Evolutionary conservation across 306 rosid genomes (phyloP), one percentile per base, ranked within the genome.

Genomic region (Morella rubra): DNA sequence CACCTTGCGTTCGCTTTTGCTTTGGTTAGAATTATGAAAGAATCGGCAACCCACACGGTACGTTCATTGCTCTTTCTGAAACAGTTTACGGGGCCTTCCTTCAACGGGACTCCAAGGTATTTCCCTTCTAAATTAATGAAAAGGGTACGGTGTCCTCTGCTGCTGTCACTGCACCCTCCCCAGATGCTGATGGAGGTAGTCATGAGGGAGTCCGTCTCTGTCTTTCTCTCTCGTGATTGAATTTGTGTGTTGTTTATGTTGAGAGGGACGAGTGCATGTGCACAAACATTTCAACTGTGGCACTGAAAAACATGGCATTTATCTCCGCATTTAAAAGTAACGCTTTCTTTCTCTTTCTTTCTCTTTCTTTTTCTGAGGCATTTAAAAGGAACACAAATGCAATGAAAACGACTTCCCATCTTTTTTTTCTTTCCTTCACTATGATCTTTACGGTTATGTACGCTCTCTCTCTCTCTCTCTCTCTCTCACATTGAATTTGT

Each of bases 231-330:
- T 58, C 65, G 46, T 45, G 46, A 46, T 44, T 71, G 50, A n/a
- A n/a, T 8, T 77, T 78, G 78, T 76, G 76, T 72, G 74, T 74
- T 77, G 86, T 84, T 76, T 85, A 65, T 64, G 86, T 68, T 90
- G 98, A 93, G 88, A 91, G 89, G 75, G 96, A 93, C 93, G 82
- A 84, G 76, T 81, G 85, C 82, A 83, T 85, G 86, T 53, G 79
- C 81, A 68, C 65, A 78, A 82, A 79, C 82, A 84, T 83, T 81
- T 81, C 89, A 89, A 88, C 96, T 85, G 81, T 87, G 96, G 96
- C 98, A 93, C 98, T 93, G 98, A 93, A 93, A 93, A 91, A 87
- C 96, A 93, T 91, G 97, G 71, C 42, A 50, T 81, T 46, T 72
- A 44, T 47, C 73, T 80, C 52, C 74, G 79, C 83, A 79, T 84